A percentile compares a stretch with the other conserved stretches of the same genome.
These are phyloP conservation scores for Plantago major DNA, from an alignment of 257 asterid genomes.

Conservation along the genomic window DNA sequence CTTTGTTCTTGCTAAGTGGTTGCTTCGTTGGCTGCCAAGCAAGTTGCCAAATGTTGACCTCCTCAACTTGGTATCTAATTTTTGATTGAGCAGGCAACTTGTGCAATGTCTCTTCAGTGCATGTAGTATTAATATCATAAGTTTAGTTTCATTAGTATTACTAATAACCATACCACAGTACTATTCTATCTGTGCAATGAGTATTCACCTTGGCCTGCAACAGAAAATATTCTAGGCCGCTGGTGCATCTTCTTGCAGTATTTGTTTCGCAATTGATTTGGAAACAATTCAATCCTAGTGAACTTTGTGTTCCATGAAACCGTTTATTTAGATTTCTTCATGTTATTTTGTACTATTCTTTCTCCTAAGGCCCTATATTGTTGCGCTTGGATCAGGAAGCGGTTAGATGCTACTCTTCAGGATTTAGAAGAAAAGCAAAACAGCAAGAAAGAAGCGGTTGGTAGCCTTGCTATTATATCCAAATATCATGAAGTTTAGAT, in stretches of 20 bases:
- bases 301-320: conserved; percentile 11
- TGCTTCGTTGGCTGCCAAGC: too few relatives aligned
- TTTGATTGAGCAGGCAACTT: not conserved
- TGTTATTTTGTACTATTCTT: conserved; percentile 10
- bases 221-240: not conserved
- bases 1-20: too few relatives aligned
- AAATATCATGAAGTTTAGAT: not conserved
- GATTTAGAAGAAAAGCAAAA: conserved; percentile 90
- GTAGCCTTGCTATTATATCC: conserved; percentile 22
- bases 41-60: too few relatives aligned
- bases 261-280: not conserved
- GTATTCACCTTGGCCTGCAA: not conserved
- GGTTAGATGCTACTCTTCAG: conserved; percentile 72
- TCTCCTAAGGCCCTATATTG: not conserved
- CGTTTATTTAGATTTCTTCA: conserved; percentile 1
- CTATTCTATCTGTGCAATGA: not conserved
- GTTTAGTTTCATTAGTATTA: too few relatives aligned
- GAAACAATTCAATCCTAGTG: not conserved
- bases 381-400: conserved; percentile 54
- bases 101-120: not conserved
- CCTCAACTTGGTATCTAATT: not conserved
- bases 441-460: conserved; percentile 92
- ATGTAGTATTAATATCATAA: not conserved
- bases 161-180: too few relatives aligned
- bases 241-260: not conserved